A percentile compares a stretch with the other conserved stretches of the same genome.
Evolutionary conservation across 768 basidiomycete genomes (phyloP).

Genomic region (Kwoniella bestiolae): DNA sequence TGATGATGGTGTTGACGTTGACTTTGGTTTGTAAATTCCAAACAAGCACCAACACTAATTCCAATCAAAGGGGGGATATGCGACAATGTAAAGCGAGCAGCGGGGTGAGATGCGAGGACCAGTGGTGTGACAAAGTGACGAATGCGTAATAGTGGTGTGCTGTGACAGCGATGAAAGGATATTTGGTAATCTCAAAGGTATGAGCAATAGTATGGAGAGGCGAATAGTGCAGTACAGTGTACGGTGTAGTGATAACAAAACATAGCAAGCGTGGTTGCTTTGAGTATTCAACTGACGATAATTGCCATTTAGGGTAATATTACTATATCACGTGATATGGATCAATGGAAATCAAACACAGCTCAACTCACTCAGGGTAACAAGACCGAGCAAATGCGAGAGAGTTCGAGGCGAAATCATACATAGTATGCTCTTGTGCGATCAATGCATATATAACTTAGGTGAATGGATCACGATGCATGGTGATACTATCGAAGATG

Average conservation of each 20-base stretch:
- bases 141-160: not conserved
- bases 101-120: not conserved
- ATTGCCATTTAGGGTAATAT: not conserved
- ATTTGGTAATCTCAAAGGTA: not conserved
- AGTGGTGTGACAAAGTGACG: not conserved
- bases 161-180: slow-evolving; percentile 6
- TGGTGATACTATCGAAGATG: not conserved
- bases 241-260: too few species aligned
- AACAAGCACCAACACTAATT: not conserved
- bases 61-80: too few species aligned
- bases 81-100: too few species aligned
- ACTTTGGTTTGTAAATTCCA: not conserved
- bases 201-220: slow-evolving; percentile 1
- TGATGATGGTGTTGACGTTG: too few species aligned
- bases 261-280: not conserved
- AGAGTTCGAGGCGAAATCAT: not conserved
- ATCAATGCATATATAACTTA: too few species aligned
- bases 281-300: not conserved
- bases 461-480: too few species aligned
- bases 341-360: slow-evolving; percentile 8
- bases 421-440: not conserved
- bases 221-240: slow-evolving; percentile 7
- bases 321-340: slow-evolving; percentile 3
- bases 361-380: slow-evolving; percentile 8
- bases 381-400: slow-evolving; percentile 6